Evolutionary conservation across 345 rosid genomes (phyloP), one percentile per base, ranked within the genome.

Genomic region (Psidium guajava): DNA sequence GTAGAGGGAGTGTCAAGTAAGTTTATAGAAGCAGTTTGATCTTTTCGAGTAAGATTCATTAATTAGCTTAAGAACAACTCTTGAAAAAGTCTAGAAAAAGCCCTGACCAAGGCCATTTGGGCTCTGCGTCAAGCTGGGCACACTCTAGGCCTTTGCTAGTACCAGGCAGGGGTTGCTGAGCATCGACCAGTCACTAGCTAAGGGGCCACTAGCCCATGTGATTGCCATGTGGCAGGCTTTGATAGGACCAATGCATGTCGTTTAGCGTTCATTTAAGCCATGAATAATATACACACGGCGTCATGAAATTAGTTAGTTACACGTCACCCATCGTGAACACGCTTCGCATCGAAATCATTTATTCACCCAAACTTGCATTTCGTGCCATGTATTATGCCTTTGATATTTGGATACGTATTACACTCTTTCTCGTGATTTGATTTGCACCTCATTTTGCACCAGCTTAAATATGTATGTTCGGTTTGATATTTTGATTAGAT

Each of bases 191-290:
- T 25, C 28, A 11, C 61, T 57, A 24, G 61, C 27, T 11, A n/a
- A 24, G 4, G 27, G 13, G 59, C 27, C 27, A 24, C 27, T 22
- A 22, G n/a, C 64, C 64, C 11, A 4, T 57, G 15, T 57, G 32
- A 5, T 57, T 51, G 53, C 53, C 53, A 53, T 14, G 15, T 51
- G 15, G 53, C 20, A 53, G 20, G 54, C 54, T 15, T 8, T 11
- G 0, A 0, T 3, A 22, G 6, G n/a, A 22, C n/a, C 59, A 55
- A 9, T 55, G n/a, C 5, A 55, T 55, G 0, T 55, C n/a, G 22
- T 55, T 55, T 3, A 0, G 25, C 59, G 3, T 22, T 55, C 8
- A 55, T 22, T 55, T 55, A 9, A 55, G n/a, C 59, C 59, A 55
- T 21, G 59, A 55, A 22, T 22, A 55, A 44, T 44, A 44, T 6